These are phyloP conservation scores for Helicocarpus griseus DNA, from an alignment of 2,329 filamentous ascomycete genomes.

Conservation along the genomic window DNA sequence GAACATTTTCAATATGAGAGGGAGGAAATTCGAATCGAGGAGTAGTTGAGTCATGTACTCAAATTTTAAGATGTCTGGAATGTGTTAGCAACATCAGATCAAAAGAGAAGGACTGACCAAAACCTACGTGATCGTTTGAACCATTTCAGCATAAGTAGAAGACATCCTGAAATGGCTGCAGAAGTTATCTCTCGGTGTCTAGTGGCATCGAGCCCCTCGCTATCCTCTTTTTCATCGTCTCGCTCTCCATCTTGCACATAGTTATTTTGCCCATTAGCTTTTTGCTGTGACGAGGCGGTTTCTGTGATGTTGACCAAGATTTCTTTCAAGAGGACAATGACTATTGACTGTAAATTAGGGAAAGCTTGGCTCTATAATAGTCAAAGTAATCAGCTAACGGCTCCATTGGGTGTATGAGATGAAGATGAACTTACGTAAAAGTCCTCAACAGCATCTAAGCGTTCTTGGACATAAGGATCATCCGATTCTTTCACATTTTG, in stretches of 20 bases:
- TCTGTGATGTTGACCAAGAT: slow-evolving; percentile 80
- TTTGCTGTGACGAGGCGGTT: slow-evolving; percentile 55
- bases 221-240: slow-evolving; percentile 5
- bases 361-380: slow-evolving; percentile 56
- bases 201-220: slow-evolving; percentile 71
- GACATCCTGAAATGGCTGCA: slow-evolving; percentile 82
- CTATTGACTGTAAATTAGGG: slow-evolving; percentile 80
- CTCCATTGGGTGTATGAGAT: background rate
- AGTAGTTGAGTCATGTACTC: slow-evolving; percentile 91
- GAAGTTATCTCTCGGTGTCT: slow-evolving; percentile 77
- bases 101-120: background rate
- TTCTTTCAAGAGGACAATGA: slow-evolving; percentile 85
- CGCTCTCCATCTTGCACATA: slow-evolving; percentile 20
- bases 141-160: slow-evolving; percentile 90
- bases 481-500: slow-evolving; percentile 21
- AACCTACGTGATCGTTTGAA: slow-evolving; percentile 82
- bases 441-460: slow-evolving; percentile 63
- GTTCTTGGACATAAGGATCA: slow-evolving; percentile 36
- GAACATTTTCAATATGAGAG: slow-evolving; percentile 83
- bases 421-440: slow-evolving; percentile 64
- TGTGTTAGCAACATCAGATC: slow-evolving; percentile 4
- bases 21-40: slow-evolving; percentile 90
- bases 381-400: background rate
- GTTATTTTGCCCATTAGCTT: slow-evolving; percentile 34
- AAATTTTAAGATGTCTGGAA: slow-evolving; percentile 77